These are phyloP conservation scores for Penicillium antarcticum DNA, from an alignment of 495 filamentous ascomycete genomes.

Conservation along the genomic window DNA sequence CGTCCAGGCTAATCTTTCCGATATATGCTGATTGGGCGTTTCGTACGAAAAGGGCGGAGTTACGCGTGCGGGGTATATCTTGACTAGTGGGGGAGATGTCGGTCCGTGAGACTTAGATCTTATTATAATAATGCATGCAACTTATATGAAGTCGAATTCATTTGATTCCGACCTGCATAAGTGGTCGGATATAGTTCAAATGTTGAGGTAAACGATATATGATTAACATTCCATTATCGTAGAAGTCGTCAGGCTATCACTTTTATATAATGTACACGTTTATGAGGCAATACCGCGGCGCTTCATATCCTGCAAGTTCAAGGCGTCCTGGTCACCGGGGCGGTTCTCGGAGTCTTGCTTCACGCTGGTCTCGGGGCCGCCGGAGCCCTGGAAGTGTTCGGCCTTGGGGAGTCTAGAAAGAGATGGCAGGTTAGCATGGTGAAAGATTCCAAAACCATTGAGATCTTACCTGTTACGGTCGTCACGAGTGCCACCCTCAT, in stretches of 20 bases:
- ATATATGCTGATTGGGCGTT: not conserved
- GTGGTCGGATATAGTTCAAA: not conserved
- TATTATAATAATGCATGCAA: not conserved
- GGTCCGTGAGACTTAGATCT: not conserved
- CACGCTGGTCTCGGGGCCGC: slow-evolving; percentile 51
- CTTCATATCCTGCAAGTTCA: slow-evolving; percentile 29
- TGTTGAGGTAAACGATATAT: too few species aligned
- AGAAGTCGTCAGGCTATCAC: slow-evolving; percentile 5
- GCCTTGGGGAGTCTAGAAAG: slow-evolving; percentile 38
- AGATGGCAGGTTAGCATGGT: slow-evolving; percentile 3
- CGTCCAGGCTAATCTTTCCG: not conserved
- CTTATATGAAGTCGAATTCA: too few species aligned
- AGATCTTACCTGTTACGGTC: slow-evolving; percentile 41
- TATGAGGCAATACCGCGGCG: slow-evolving; percentile 19
- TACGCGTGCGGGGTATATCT: not conserved
- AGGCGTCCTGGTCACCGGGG: slow-evolving; percentile 43
- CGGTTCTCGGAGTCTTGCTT: slow-evolving; percentile 31
- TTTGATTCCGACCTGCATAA: too few species aligned
- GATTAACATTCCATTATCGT: not conserved
- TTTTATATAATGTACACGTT: slow-evolving; percentile 9
- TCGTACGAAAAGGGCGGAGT: not conserved
- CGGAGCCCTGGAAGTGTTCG: slow-evolving; percentile 46
- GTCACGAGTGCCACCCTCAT: slow-evolving; percentile 49
- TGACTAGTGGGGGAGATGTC: not conserved
- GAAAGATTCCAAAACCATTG: too few species aligned